Base-by-base conservation (phyloP, 495 filamentous ascomycete genomes). In the Hyphodiscus hymeniophilus region DNA sequence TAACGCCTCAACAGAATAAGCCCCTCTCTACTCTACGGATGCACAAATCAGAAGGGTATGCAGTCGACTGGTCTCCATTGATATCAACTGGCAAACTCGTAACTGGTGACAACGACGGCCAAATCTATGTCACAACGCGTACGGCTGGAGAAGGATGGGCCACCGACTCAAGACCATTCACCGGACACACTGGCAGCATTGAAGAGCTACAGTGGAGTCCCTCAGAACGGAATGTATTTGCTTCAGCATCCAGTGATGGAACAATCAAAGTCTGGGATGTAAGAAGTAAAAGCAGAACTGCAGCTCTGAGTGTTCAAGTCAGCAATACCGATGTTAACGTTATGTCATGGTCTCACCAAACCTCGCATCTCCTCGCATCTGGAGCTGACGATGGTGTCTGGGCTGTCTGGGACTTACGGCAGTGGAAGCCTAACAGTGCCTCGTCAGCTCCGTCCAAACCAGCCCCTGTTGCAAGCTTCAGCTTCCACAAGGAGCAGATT, bases 151-250 rank as follows among this genome's bases (percentile, higher is more conserved):
- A 89, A 20, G 83, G 82, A 39, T 95, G 87, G 79, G 83, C 86
- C 3, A 89, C 87, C 6, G 87, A 91, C 57, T 82, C 74, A 0
- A 73, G 83, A 21, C 77, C 89, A 4, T 91, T 90, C 64, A 79
- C 74, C 11, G 89, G 88, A 21, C 92, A 97, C 69, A 74, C 74
- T 3, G 81, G 82, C 36, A 89, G 85, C 33, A 80, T 98, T 16
- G 92, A 98, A 67, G 92, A 98, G 60, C 69, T 98, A 26, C 92
- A 96, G 60, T 98, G 92, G 92, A 90, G 84, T 18, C 92, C 92
- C 0, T 84, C 80, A 40, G 92, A 98, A 68, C 76, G 75, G 39
- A 87, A 87, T 50, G 91, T 97, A 11, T 96, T 97, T 58, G 86
- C 90, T 0, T 94, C 89, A 3, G 90, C 87, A 7, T 89, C 89